These are phyloP conservation scores for Sphagnum tenellum DNA, from an alignment of 225 moss, liverwort and hornwort genomes.

Conservation along the genomic window DNA sequence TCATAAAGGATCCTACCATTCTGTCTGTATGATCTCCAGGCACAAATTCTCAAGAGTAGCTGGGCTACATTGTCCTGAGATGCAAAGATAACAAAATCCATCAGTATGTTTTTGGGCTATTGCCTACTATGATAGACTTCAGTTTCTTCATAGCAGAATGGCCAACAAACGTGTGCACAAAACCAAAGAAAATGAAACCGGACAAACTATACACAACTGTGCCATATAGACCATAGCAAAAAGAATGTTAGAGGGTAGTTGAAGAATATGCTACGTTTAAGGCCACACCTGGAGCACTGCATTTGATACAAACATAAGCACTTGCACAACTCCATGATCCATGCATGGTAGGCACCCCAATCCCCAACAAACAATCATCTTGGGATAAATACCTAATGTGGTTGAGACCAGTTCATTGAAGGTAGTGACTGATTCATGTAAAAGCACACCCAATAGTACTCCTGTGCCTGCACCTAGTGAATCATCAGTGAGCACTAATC, in stretches of 20 bases:
- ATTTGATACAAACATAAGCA: conserved; percentile 36
- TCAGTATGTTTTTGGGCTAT: too few species aligned
- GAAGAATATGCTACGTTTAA: neutral
- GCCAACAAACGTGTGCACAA: too few species aligned
- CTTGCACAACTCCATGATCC: conserved; percentile 43
- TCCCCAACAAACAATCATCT: conserved; percentile 59
- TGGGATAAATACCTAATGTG: conserved; percentile 35
- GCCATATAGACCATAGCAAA: neutral
- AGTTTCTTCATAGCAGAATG: too few species aligned
- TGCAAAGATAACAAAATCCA: too few species aligned
- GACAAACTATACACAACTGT: too few species aligned
- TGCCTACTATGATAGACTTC: too few species aligned
- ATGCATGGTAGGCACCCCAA: conserved; percentile 79
- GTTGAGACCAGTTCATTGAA: conserved; percentile 7
- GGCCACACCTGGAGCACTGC: conserved; percentile 58
- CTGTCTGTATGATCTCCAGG: conserved; percentile 57
- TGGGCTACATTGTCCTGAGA: conserved; percentile 76
- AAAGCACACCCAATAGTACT: conserved; percentile 50
- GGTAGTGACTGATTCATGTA: conserved; percentile 29
- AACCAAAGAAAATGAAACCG: too few species aligned
- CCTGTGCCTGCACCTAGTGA: conserved; percentile 83
- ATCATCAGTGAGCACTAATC: conserved; percentile 74
- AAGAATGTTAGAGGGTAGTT: neutral
- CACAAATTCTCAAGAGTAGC: conserved; percentile 76
- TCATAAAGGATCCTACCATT: conserved; percentile 29